Base-by-base conservation (phyloP, 2,329 filamentous ascomycete species). In the Colletotrichum euphorbiae region DNA sequence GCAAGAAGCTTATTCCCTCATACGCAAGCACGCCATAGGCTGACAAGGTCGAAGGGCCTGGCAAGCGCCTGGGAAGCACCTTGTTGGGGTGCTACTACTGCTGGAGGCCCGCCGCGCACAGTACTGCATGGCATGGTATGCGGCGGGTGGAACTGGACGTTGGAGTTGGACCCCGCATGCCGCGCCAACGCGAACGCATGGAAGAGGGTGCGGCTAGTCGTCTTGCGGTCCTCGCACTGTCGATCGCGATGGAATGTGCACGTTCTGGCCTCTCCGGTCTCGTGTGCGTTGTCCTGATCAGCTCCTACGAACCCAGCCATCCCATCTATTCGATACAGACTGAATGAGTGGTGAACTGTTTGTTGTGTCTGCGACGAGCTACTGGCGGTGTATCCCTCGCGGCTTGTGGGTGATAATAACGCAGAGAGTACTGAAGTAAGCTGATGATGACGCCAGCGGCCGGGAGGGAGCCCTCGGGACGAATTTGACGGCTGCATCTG, bases 1-100 rank as follows among this genome's bases (percentile, higher is more conserved):
- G 31, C 21, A 11, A 54, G 66, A 69, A 69, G 66, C 61, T 69
- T 60, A 68, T 56, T 50, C 54, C 54, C 40, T 65, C 65, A 60
- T 12, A 59, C 19, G 31, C 40, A 17, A 65, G 66, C 66, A 69
- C 61, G 61, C 61, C 46, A 68, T 65, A 58, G 46, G 40, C 13
- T 15, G 17, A 19, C 12, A 59, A n/a, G 58, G 11, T 56, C 40
- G 17, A 36, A 38, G 36, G 13, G 45, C n/a, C 15, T 21, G 57
- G 6, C 15, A 13, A 11, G n/a, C 40, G 24, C 17, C 40, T 15
- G 38, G 46, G 19, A 46, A 21, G 21, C 28, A 31, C 15, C 19
- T 45, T 7, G 19, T 45, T 7, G 19, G 7, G 28, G 38, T 15
- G 31, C 50, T 38, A 43, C 59, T 28, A 42, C 59, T 63, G 60